phyloP scores from a whole-genome alignment of 2,329 filamentous ascomycete species.

The Xylaria hypoxylon region DNA sequence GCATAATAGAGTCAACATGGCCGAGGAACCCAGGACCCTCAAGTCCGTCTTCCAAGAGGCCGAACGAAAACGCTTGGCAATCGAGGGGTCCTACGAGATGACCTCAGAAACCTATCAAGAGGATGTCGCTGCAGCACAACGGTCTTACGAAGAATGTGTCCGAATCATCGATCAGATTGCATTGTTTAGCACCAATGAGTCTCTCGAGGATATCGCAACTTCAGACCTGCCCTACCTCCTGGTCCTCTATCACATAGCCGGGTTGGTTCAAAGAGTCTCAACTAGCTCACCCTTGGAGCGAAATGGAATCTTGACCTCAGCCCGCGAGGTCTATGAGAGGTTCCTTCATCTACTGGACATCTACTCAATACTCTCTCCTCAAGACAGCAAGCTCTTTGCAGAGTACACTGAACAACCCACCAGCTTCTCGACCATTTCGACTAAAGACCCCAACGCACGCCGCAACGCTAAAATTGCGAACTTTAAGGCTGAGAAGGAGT shows the following conservation, averaged over 20 bases:
- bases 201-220: constrained; percentile 86
- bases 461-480: constrained; percentile 87
- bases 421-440: constrained; percentile 78
- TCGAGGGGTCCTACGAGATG: constrained; percentile 74
- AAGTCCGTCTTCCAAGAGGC: constrained; percentile 63
- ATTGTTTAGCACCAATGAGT: constrained; percentile 92
- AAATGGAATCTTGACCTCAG: constrained; percentile 69
- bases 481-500: constrained; percentile 85
- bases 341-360: constrained; percentile 82
- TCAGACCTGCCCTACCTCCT: constrained; percentile 87
- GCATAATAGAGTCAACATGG: constrained; percentile 43
- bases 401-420: constrained; percentile 77
- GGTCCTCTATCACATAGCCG: constrained; percentile 81
- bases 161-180: constrained; percentile 76
- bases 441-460: constrained; percentile 70
- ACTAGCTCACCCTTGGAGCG: constrained; percentile 66
- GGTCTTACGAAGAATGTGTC: constrained; percentile 78
- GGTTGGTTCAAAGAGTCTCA: constrained; percentile 77
- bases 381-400: constrained; percentile 77
- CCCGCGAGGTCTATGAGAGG: constrained; percentile 78
- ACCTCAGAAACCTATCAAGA: constrained; percentile 75
- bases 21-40: constrained; percentile 62
- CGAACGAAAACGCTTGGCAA: constrained; percentile 62
- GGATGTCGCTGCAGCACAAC: constrained; percentile 74
- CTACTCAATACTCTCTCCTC: constrained; percentile 76